phyloP scores from a whole-genome alignment of 2,329 filamentous ascomycete genomes.

The Cadophora sp. region DNA sequence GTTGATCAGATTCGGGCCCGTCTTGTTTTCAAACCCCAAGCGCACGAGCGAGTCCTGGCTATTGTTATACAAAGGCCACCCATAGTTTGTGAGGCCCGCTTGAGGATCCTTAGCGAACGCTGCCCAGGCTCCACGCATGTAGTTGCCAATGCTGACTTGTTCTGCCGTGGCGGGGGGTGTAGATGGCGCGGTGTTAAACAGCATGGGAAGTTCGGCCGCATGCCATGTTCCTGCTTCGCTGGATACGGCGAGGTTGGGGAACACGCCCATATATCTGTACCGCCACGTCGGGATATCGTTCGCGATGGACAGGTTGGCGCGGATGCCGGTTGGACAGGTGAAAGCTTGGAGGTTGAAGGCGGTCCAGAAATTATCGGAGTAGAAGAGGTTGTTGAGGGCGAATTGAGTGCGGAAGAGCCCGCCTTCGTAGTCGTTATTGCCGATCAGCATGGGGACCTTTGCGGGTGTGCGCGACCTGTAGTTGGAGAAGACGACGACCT shows the following conservation, averaged over 20 bases:
- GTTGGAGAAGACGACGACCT: constrained; percentile 40
- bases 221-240: constrained; percentile 47
- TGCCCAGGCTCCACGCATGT: constrained; percentile 49
- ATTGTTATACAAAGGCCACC: constrained; percentile 42
- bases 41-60: constrained; percentile 38
- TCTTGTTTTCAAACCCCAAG: constrained; percentile 40
- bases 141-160: constrained; percentile 43
- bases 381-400: constrained; percentile 31
- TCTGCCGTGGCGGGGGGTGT: constrained; percentile 37
- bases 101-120: constrained; percentile 49
- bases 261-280: constrained; percentile 48
- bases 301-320: constrained; percentile 39
- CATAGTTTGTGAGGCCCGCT: constrained; percentile 44
- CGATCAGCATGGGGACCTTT: constrained; percentile 42
- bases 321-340: constrained; percentile 45
- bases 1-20: constrained; percentile 41
- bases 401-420: constrained; percentile 41
- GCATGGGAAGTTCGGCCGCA: constrained; percentile 43
- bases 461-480: constrained; percentile 36
- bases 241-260: constrained; percentile 44
- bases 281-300: constrained; percentile 46
- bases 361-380: constrained; percentile 40
- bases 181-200: constrained; percentile 43
- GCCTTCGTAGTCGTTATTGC: constrained; percentile 46
- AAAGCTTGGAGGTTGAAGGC: constrained; percentile 42